These are phyloP conservation scores for Cyberlindnera samutprakarnensis DNA, from an alignment of 805 yeast species.

Conservation along the genomic window DNA sequence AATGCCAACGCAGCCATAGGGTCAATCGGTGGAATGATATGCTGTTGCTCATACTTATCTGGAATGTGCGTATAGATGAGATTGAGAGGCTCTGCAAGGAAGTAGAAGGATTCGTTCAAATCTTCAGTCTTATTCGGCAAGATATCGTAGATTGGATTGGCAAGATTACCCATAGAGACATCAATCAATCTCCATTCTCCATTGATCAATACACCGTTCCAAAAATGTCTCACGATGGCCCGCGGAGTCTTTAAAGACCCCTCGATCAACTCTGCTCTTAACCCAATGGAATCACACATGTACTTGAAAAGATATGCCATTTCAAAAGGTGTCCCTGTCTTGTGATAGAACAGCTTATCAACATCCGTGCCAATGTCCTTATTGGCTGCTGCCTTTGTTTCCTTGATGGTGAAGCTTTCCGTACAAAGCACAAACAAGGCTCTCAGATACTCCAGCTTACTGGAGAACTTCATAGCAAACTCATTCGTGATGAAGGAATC, in stretches of 20 bases:
- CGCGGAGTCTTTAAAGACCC: conserved; percentile 84
- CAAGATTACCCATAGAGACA: conserved; percentile 52
- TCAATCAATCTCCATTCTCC: conserved; percentile 80
- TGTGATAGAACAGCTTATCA: conserved; percentile 34
- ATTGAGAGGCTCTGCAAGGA: conserved; percentile 68
- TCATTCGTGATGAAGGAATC: conserved; percentile 47
- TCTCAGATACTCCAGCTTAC: conserved; percentile 52
- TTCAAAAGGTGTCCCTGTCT: conserved; percentile 60
- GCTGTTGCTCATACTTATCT: conserved; percentile 69
- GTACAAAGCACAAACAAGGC: conserved; percentile 58
- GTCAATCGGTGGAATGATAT: conserved; percentile 77
- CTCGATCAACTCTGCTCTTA: conserved; percentile 67
- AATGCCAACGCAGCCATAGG: conserved; percentile 68
- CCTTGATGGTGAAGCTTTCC: conserved; percentile 45
- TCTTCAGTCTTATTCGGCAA: conserved; percentile 24
- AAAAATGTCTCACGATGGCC: conserved; percentile 69
- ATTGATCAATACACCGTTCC: conserved; percentile 76
- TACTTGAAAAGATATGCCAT: conserved; percentile 69
- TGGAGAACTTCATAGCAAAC: conserved; percentile 43
- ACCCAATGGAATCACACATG: conserved; percentile 60
- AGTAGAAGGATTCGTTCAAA: conserved; percentile 49
- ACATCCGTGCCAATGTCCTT: conserved; percentile 25
- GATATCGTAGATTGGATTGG: conserved; percentile 43
- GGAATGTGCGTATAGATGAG: conserved; percentile 86
- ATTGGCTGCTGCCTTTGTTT: conserved; percentile 4